Conservation (phyloP, 1,139 yeast species). For the Suhomyces choctaworum region DNA sequence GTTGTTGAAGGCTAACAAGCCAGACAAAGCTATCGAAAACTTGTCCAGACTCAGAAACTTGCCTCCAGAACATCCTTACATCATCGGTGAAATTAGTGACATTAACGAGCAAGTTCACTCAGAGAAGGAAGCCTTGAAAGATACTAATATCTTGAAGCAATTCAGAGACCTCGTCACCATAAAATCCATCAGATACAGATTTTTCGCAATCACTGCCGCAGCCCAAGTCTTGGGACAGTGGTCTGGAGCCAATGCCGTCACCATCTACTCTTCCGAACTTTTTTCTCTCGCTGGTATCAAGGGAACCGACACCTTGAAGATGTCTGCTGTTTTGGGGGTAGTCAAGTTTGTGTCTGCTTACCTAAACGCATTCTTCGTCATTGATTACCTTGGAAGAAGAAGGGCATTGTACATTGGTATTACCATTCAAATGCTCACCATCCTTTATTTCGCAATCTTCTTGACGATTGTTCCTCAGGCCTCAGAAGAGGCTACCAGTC, state of each 20-base stretch:
- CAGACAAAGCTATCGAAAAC: slow-evolving; percentile 36
- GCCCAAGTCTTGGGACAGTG: slow-evolving; percentile 60
- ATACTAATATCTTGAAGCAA: slow-evolving; percentile 25
- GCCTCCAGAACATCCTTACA: slow-evolving; percentile 51
- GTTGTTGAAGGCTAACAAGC: slow-evolving; percentile 38
- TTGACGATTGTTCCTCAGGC: slow-evolving; percentile 50
- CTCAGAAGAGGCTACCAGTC: slow-evolving; percentile 25
- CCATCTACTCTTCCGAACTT: slow-evolving; percentile 50
- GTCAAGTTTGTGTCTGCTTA: slow-evolving; percentile 49
- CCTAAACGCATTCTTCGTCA: slow-evolving; percentile 46
- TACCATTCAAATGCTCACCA: slow-evolving; percentile 32
- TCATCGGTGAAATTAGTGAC: slow-evolving; percentile 53
- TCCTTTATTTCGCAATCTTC: slow-evolving; percentile 47
- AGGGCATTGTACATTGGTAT: slow-evolving; percentile 41
- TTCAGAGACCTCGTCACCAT: slow-evolving; percentile 36
- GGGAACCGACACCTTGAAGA: slow-evolving; percentile 39
- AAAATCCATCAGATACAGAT: slow-evolving; percentile 44
- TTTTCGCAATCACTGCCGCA: slow-evolving; percentile 42
- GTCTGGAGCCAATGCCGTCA: slow-evolving; percentile 59
- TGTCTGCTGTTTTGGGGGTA: slow-evolving; percentile 51
- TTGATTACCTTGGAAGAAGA: slow-evolving; percentile 50
- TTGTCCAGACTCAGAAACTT: slow-evolving; percentile 50
- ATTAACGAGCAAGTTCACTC: slow-evolving; percentile 47
- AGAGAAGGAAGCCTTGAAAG: slow-evolving; percentile 37
- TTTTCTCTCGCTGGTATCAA: slow-evolving; percentile 51